phyloP scores from a whole-genome alignment of 1,284 basidiomycete genomes.

The Ustilago tritici region DNA sequence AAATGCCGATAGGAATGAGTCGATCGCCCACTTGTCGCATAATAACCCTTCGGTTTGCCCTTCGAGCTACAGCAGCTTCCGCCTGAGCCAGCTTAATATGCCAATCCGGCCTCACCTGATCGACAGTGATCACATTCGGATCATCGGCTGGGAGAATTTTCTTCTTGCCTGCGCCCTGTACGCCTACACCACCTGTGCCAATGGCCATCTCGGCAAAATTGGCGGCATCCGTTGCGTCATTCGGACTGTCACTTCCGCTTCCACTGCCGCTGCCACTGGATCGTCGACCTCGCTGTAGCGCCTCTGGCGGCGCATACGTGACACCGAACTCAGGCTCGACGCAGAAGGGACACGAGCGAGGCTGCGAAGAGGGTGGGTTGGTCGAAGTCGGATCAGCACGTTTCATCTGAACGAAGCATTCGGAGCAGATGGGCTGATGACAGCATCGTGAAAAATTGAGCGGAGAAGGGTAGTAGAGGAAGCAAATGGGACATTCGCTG shows the following conservation, averaged over 20 bases:
- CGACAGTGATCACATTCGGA: conserved; percentile 61
- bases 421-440: conserved; percentile 97
- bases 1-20: conserved; percentile 94
- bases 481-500: conserved; percentile 98
- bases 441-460: conserved; percentile 96
- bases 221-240: conserved; percentile 46
- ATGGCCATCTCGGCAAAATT: conserved; percentile 58
- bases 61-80: conserved; percentile 57
- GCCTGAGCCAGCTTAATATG: conserved; percentile 60
- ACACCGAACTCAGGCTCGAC: conserved; percentile 96
- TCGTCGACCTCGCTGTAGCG: conserved; percentile 28
- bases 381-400: conserved; percentile 80
- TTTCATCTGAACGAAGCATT: conserved; percentile 99
- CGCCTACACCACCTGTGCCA: conserved; percentile 45
- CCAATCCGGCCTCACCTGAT: conserved; percentile 67
- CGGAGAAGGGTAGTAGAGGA: conserved; percentile 74
- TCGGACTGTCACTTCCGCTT: conserved; percentile 27
- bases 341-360: conserved; percentile 93
- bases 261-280: conserved; percentile 36
- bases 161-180: conserved; percentile 30
- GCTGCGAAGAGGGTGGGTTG: conserved; percentile 61
- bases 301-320: conserved; percentile 86
- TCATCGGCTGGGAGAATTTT: conserved; percentile 55
- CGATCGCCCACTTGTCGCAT: conserved; percentile 98
- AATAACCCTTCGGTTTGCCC: conserved; percentile 91